phyloP scores from a whole-genome alignment of 257 asterid genomes.

The Gentiana macrophylla region DNA sequence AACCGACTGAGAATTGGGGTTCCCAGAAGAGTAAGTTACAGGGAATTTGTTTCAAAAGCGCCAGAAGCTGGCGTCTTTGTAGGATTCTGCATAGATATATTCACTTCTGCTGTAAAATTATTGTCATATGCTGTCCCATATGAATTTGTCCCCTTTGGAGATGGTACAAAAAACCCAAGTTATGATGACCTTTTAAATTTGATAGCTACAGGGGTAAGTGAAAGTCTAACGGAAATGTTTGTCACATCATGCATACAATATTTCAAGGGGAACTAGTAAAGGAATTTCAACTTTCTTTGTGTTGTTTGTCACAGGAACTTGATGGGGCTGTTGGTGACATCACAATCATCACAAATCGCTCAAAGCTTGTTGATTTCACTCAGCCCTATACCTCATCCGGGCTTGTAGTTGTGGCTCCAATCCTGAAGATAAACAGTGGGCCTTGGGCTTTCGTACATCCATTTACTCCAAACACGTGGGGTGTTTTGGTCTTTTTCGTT shows the following conservation, averaged over 20 bases:
- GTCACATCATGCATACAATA: too few species aligned
- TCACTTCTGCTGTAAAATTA: constrained; percentile 68
- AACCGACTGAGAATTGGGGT: constrained; percentile 58
- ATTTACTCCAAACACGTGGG: constrained; percentile 47
- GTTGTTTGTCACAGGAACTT: constrained; percentile 24
- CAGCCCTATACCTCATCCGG: constrained; percentile 62
- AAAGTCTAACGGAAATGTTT: background rate
- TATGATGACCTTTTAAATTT: constrained; percentile 49
- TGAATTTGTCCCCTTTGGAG: constrained; percentile 69
- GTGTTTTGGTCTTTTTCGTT: constrained; percentile 39
- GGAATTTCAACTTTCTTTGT: background rate
- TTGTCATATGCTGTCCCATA: constrained; percentile 84
- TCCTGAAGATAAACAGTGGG: constrained; percentile 32
- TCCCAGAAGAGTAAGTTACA: constrained; percentile 56
- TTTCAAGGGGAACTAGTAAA: too few species aligned
- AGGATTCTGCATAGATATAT: constrained; percentile 92
- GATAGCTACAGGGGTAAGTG: constrained; percentile 73
- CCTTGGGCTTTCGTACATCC: constrained; percentile 63
- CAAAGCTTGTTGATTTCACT: constrained; percentile 47
- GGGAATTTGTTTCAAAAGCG: constrained; percentile 53
- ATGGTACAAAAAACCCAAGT: constrained; percentile 62
- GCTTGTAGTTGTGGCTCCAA: constrained; percentile 49
- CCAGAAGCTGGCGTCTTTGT: constrained; percentile 44
- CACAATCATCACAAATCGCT: constrained; percentile 50
- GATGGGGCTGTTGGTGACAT: constrained; percentile 71